A percentile compares a stretch with the other conserved stretches of the same genome.
phyloP scores from a whole-genome alignment of 177 flowering plant species.

The Vitis hybrid region DNA sequence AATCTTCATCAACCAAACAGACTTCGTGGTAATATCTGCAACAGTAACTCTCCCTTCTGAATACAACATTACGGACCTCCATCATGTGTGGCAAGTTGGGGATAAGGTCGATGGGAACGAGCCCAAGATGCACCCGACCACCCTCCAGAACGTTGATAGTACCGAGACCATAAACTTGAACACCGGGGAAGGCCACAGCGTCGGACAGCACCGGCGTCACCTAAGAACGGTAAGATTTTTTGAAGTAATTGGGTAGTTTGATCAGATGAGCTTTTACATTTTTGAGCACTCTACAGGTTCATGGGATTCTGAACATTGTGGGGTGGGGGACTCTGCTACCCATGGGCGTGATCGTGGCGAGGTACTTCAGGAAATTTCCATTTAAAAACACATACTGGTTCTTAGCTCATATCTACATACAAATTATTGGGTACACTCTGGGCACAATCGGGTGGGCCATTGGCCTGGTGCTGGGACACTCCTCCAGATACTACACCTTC shows the following conservation, averaged over 20 bases:
- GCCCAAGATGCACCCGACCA: conserved; percentile 26
- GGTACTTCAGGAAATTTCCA: conserved; percentile 37
- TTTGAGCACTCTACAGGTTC: conserved; percentile 30
- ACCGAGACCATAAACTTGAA: conserved; percentile 28
- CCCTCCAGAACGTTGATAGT: conserved; percentile 38
- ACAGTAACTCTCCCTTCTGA: conserved; percentile 9
- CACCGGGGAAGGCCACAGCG: neutral
- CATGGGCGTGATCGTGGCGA: conserved; percentile 34
- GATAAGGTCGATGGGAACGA: neutral
- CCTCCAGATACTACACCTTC: conserved; percentile 36
- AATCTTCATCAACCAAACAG: neutral
- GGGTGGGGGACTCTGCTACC: conserved; percentile 59
- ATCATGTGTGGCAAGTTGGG: conserved; percentile 54
- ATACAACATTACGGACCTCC: conserved; percentile 21
- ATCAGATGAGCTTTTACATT: neutral
- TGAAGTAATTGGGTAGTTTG: neutral
- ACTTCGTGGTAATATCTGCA: conserved; percentile 13
- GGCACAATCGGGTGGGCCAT: conserved; percentile 40
- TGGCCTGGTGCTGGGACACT: conserved; percentile 42
- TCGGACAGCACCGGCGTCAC: conserved; percentile 8
- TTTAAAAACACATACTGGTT: conserved; percentile 13
- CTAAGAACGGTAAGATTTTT: conserved; percentile 30
- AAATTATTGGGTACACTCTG: conserved; percentile 29
- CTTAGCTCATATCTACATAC: conserved; percentile 20
- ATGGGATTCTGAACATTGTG: conserved; percentile 45